These are phyloP conservation scores for Penicillium janthinellum DNA, from an alignment of 2,329 filamentous ascomycete genomes.

Conservation along the genomic window DNA sequence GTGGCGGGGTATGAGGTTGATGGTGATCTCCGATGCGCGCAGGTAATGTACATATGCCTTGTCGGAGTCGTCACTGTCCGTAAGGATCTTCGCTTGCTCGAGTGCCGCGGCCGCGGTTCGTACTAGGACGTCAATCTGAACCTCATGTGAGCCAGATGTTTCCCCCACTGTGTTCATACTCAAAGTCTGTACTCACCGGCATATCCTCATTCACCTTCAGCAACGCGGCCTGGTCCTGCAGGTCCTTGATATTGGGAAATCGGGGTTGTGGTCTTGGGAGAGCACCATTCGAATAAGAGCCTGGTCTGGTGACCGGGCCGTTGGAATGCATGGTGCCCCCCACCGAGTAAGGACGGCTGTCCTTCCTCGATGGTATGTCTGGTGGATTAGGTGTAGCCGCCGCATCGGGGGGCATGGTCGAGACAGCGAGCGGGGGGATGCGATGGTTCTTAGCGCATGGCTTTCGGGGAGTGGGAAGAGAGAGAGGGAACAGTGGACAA, in stretches of 20 bases:
- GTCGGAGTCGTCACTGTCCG: conserved; percentile 56
- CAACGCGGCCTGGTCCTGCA: conserved; percentile 42
- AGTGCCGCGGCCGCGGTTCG: conserved; percentile 41
- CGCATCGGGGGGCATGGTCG: conserved; percentile 44
- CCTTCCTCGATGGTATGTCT: conserved; percentile 37
- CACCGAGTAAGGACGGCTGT: conserved; percentile 29
- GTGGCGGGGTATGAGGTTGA: conserved; percentile 75
- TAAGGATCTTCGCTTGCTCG: conserved; percentile 34
- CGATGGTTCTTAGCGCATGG: conserved; percentile 30
- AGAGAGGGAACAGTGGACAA: not conserved
- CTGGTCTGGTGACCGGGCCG: conserved; percentile 28
- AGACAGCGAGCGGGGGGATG: conserved; percentile 17
- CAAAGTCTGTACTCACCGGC: conserved; percentile 30
- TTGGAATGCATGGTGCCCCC: conserved; percentile 33
- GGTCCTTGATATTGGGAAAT: conserved; percentile 45
- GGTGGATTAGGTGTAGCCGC: conserved; percentile 40
- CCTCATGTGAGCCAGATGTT: conserved; percentile 22
- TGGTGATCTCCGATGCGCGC: conserved; percentile 74
- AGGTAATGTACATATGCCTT: conserved; percentile 82
- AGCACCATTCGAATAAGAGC: conserved; percentile 29
- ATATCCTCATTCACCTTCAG: conserved; percentile 36
- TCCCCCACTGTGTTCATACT: not conserved
- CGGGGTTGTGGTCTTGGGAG: conserved; percentile 26
- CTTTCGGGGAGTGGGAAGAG: not conserved
- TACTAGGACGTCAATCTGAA: conserved; percentile 39